These are phyloP conservation scores for Penicillium lividum DNA, from an alignment of 495 filamentous ascomycete species.

Conservation along the genomic window DNA sequence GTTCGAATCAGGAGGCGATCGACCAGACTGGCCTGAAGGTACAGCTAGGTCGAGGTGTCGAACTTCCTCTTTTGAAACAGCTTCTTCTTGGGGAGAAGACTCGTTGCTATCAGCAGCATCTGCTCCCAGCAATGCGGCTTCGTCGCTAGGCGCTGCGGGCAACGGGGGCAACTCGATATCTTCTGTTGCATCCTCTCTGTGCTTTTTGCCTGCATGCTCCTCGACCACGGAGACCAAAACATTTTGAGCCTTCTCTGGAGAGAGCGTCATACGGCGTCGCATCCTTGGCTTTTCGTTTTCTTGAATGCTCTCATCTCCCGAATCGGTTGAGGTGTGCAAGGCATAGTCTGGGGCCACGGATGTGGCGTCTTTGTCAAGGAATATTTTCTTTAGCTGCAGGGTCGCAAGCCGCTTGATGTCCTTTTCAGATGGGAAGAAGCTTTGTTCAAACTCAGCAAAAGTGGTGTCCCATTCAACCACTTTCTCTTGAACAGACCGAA, in stretches of 20 bases:
- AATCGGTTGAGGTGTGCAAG: conserved; percentile 56
- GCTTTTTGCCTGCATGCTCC: conserved; percentile 54
- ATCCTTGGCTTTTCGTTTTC: conserved; percentile 33
- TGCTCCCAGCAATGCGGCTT: conserved; percentile 16
- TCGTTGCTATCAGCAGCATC: conserved; percentile 17
- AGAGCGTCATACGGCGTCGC: conserved; percentile 54
- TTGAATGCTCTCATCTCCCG: conserved; percentile 49
- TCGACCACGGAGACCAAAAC: conserved; percentile 70
- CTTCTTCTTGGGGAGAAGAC: conserved; percentile 29
- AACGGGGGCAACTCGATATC: conserved; percentile 19
- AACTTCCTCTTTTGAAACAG: conserved; percentile 51
- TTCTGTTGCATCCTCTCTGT: conserved; percentile 25
- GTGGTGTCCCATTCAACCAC: conserved; percentile 89
- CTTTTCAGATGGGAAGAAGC: conserved; percentile 96
- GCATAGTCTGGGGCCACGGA: conserved; percentile 58
- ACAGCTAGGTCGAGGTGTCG: conserved; percentile 74
- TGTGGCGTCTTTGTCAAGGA: conserved; percentile 80
- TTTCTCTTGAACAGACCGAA: conserved; percentile 87
- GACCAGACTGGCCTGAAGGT: conserved; percentile 41
- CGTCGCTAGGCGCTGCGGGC: conserved; percentile 7
- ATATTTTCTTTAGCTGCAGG: conserved; percentile 91
- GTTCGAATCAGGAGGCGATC: conserved; percentile 10
- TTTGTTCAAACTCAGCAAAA: conserved; percentile 87
- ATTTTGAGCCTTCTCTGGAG: conserved; percentile 68
- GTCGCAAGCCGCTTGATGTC: conserved; percentile 92